Conservation (phyloP, 2,329 filamentous ascomycete genomes). For the Shiraia bambusicola region DNA sequence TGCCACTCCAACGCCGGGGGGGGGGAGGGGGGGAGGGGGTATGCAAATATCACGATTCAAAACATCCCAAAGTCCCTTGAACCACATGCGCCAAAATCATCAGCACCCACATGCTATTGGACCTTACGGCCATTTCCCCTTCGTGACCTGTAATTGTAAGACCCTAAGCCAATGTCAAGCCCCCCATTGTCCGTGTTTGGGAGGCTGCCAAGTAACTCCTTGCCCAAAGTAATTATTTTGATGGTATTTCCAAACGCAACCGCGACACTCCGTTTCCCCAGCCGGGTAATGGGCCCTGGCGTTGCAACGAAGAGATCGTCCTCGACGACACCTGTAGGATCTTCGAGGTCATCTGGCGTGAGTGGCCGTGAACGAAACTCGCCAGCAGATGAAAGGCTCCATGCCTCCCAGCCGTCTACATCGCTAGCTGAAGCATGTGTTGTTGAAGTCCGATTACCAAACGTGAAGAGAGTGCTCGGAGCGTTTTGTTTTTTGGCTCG, state of each 20-base stretch:
- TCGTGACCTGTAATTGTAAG: slow-evolving; percentile 13
- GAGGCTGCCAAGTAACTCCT: slow-evolving; percentile 60
- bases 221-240: slow-evolving; percentile 68
- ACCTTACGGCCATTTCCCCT: slow-evolving; percentile 15
- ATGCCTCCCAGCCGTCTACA: slow-evolving; percentile 55
- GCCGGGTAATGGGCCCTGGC: slow-evolving; percentile 63
- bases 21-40: too few relatives aligned
- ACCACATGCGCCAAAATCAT: not conserved
- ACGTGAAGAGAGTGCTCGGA: slow-evolving; percentile 7
- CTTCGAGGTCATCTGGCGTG: slow-evolving; percentile 17
- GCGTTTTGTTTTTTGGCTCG: slow-evolving; percentile 23
- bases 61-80: too few relatives aligned
- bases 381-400: slow-evolving; percentile 52
- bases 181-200: slow-evolving; percentile 9
- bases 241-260: slow-evolving; percentile 72
- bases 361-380: slow-evolving; percentile 47
- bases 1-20: too few relatives aligned
- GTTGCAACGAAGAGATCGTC: slow-evolving; percentile 65
- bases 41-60: too few relatives aligned
- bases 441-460: slow-evolving; percentile 5
- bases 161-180: slow-evolving; percentile 13
- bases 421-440: slow-evolving; percentile 16
- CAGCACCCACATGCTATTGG: slow-evolving; percentile 7
- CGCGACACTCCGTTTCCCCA: slow-evolving; percentile 67
- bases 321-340: slow-evolving; percentile 14